phyloP scores from a whole-genome alignment of 768 basidiomycete genomes.

The Panellus pusillus region DNA sequence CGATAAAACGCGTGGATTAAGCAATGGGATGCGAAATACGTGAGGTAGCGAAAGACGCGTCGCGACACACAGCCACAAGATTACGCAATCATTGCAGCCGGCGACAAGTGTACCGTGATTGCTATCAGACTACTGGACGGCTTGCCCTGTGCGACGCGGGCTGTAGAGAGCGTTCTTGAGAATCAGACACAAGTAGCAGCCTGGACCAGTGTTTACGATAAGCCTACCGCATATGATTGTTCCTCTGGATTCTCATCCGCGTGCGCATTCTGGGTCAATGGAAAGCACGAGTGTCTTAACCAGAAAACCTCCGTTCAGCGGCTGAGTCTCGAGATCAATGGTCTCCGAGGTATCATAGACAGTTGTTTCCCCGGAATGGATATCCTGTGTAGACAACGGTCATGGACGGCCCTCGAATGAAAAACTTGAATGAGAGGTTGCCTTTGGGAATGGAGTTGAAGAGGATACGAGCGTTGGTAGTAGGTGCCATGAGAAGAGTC shows the following conservation, averaged over 20 bases:
- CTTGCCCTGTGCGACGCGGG: too few species aligned
- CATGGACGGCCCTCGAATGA: too few species aligned
- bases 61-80: too few species aligned
- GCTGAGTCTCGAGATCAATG: constrained; percentile 50
- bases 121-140: too few species aligned
- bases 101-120: too few species aligned
- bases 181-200: too few species aligned
- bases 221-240: constrained; percentile 29
- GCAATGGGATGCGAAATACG: too few species aligned
- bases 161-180: too few species aligned
- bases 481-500: constrained; percentile 24
- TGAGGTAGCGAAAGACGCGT: too few species aligned
- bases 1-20: too few species aligned
- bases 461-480: constrained; percentile 35
- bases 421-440: constrained; percentile 3
- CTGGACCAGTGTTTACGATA: constrained; percentile 12
- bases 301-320: constrained; percentile 47
- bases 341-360: constrained; percentile 42
- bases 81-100: too few species aligned
- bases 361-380: constrained; percentile 48
- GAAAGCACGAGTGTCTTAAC: constrained; percentile 50
- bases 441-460: constrained; percentile 40
- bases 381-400: constrained; percentile 26
- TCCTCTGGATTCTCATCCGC: constrained; percentile 36
- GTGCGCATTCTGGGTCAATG: constrained; percentile 43